Percentiles rank a stretch among this genome's conserved stretches.
phyloP scores from a whole-genome alignment of 257 asterid species.

The Fraxinus pennsylvanica region DNA sequence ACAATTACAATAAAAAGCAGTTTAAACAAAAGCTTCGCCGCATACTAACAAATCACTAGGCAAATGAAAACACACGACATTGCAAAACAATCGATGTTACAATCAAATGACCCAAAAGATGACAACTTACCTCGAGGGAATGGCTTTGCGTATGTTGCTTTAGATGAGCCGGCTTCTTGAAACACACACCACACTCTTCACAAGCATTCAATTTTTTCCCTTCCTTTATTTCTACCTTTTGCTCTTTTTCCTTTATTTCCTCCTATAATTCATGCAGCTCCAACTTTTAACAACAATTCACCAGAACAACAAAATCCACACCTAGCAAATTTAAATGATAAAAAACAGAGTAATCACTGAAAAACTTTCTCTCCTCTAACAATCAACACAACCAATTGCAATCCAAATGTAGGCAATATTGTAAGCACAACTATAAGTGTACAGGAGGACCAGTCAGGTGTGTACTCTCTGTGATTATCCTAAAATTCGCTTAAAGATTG shows the following conservation, averaged over 20 bases:
- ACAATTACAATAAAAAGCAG: background rate
- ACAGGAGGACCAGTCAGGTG: too few relatives aligned
- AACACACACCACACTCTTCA: constrained; percentile 67
- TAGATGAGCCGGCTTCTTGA: constrained; percentile 78
- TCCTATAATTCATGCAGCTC: constrained; percentile 36
- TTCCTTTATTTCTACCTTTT: constrained; percentile 20
- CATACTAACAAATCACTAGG: background rate
- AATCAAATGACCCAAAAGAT: background rate
- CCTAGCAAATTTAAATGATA: background rate
- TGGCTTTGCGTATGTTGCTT: constrained; percentile 92
- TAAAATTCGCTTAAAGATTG: too few relatives aligned
- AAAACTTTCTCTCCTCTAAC: background rate
- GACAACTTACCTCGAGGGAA: constrained; percentile 58
- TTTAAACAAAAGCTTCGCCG: background rate
- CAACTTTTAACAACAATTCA: background rate
- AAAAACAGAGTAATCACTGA: background rate
- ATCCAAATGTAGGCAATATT: background rate
- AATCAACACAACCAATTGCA: background rate
- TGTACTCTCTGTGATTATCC: background rate
- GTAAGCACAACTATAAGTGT: background rate
- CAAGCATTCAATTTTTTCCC: constrained; percentile 48
- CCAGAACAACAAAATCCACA: background rate
- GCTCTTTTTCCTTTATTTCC: constrained; percentile 36
- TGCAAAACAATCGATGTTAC: background rate
- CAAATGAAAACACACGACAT: background rate